Base-by-base conservation (phyloP, 331 rosid species). In the Pyrus hybrid region DNA sequence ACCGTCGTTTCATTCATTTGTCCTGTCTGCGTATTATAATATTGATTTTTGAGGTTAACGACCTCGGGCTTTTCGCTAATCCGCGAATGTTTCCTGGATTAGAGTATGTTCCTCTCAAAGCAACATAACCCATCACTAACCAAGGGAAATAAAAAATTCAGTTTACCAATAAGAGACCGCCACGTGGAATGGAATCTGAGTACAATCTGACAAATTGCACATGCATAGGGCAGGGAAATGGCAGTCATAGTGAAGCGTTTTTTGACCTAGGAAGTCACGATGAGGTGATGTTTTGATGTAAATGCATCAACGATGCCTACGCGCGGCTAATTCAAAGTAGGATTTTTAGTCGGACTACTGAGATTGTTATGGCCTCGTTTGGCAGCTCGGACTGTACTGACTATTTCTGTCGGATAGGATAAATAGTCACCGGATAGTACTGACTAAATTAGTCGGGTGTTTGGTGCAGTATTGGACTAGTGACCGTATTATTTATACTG, bases 21-120 rank as follows among this genome's bases (percentile, higher is more conserved):
- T 32, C 63, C 22, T 7, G 2, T 54, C 18, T 28, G 23, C 10
- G 43, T 26, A 26, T n/a, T 16, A 17, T 23, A 18, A 14, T 12
- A 58, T 17, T 60, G 11, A 13, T 5, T 25, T 33, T 65, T 1
- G 22, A 7, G 30, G 16, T 5, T 22, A 74, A 49, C 17, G 20
- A 25, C 23, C 9, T 73, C 26, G 18, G 45, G 67, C 21, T 18
- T 49, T 65, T 68, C 66, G 61, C 51, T 67, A 65, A 77, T 63
- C 69, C 49, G 14, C 33, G 45, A 57, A 77, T 80, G 89, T 81
- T 77, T 78, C 88, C 83, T 5, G 37, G 33, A 35, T 68, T 70
- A 76, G 60, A 76, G 78, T 54, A 72, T 77, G 85, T 76, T 75
- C 73, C 85, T 54, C 18, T 62, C 26, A 23, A 26, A 60, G 75